These are phyloP conservation scores for Monsonia emarginata DNA, from an alignment of 441 rosid species.

Conservation along the genomic window DNA sequence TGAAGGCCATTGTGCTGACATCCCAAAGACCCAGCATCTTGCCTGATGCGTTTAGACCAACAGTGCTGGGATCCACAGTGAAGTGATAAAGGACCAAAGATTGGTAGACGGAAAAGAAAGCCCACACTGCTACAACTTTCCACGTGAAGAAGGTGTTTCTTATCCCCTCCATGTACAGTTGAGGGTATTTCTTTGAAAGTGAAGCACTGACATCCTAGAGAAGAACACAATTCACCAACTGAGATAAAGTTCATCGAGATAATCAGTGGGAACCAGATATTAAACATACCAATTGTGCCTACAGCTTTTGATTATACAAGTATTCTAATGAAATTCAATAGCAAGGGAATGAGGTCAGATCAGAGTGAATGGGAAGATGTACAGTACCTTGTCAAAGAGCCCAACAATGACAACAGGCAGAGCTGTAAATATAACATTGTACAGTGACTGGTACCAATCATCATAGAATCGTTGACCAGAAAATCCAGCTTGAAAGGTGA, in stretches of 20 bases:
- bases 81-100: conserved; percentile 72
- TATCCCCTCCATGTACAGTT: conserved; percentile 85
- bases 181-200: conserved; percentile 88
- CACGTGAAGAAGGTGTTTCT: conserved; percentile 74
- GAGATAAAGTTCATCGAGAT: conserved; percentile 3
- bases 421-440: conserved; percentile 84
- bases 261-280: conserved; percentile 1
- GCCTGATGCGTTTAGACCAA: conserved; percentile 66
- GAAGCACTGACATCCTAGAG: conserved; percentile 88
- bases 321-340: background rate
- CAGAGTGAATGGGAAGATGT: conserved; percentile 2
- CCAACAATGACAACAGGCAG: conserved; percentile 91
- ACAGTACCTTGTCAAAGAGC: conserved; percentile 87
- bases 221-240: background rate
- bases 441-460: conserved; percentile 98
- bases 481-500: conserved; percentile 94
- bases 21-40: conserved; percentile 91
- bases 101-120: conserved; percentile 80
- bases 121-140: conserved; percentile 87
- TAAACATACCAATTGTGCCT: background rate
- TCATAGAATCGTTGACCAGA: conserved; percentile 99
- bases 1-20: conserved; percentile 93
- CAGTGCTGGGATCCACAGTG: conserved; percentile 48
- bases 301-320: background rate
- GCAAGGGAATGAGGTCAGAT: background rate